Evolutionary conservation across 805 yeast species (phyloP), one percentile per base, ranked within the genome.

Genomic region (Yarrowia phangngaensis): DNA sequence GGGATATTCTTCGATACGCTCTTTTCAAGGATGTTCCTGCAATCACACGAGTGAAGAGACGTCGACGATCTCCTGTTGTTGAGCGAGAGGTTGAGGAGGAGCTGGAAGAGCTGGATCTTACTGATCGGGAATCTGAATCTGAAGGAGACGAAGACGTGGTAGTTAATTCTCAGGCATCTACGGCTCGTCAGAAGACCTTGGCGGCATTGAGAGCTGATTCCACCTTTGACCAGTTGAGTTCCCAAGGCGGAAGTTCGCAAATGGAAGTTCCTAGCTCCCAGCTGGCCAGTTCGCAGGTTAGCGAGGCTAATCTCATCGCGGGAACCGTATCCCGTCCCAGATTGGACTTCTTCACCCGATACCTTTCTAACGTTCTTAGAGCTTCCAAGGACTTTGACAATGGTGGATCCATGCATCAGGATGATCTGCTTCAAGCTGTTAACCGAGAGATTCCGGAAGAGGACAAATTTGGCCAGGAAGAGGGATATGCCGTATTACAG

Each of bases 1-100:
- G 86, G 57, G 82, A 82, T 57, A 66, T 92, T 60, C 70, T 92
- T 55, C 76, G 95, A 60, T 92, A 76, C 64, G 90, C 97, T 0
- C 70, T 92, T 55, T 84, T 89, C 72, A 82, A 82, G 63, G 95
- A 86, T 62, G 77, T 78, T 6, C 66, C 73, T 24, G 63, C 64
- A 60, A 70, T 72, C 54, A 60, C 60, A 50, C 58, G 58, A 28
- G 29, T 34, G 26, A 61, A 69, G 58, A 69, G 66, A 11, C 15
- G 28, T 57, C 5, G 63, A 53, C 23, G 66, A 58, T 27, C 56
- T 5, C 66, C 65, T 29, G 75, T 68, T 8, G 63, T 60, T 4
- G 67, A 62, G 4, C 80, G 74, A 55, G 75, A 71, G 34, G 56
- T 62, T 11, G 70, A 69, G 20, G 79, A 48, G 58, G 52, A 43